Base-by-base conservation (phyloP, 768 basidiomycete genomes). In the Hysterangium stoloniferum region DNA sequence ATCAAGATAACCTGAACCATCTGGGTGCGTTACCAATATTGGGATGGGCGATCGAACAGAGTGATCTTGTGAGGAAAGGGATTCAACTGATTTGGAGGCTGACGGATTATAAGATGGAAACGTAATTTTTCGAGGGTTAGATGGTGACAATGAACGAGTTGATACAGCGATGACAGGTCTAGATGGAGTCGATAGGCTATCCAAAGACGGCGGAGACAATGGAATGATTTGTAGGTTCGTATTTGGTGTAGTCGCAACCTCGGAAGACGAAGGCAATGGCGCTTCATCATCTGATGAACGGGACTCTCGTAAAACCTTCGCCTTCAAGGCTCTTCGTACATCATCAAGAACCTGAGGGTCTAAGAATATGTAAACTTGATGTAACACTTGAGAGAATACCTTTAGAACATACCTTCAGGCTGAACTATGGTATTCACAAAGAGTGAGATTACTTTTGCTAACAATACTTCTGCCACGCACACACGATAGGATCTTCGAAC, bases 331-430 rank as follows among this genome's bases (percentile, higher is more conserved):
- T 47, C 79, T 78, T 57, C 88, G 84, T 5, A 90, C 84, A 55
- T 89, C 87, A 62, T 84, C 85, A 47, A 89, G 62, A 54, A 90
- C 82, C 57, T 74, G 74, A n/a, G 86, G 84, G 67, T 90, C 86
- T 90, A 59, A 34, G 22, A 29, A 45, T 17, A 41, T 29, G 17
- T 40, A 17, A 45, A 7, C 8, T 42, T 22, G 5, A 27, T 20
- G 17, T 17, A 45, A 32, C 17, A 17, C 7, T 29, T 19, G 22
- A 41, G 9, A 33, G 44, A 22, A 42, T 51, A 51, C 49, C 49
- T 51, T 51, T 40, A 15, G 29, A 19, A 8, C 15, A 37, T 29
- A 51, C 36, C 13, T 9, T 49, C 4, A 37, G 27, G 27, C n/a
- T 15, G 19, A 9, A 5, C 15, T 45, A 33, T 34, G 11, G 33